Evolutionary conservation across 371 early-diverging fungal species (phyloP), one percentile per base, ranked within the genome.

Genomic region (Furculomyces boomerangus): DNA sequence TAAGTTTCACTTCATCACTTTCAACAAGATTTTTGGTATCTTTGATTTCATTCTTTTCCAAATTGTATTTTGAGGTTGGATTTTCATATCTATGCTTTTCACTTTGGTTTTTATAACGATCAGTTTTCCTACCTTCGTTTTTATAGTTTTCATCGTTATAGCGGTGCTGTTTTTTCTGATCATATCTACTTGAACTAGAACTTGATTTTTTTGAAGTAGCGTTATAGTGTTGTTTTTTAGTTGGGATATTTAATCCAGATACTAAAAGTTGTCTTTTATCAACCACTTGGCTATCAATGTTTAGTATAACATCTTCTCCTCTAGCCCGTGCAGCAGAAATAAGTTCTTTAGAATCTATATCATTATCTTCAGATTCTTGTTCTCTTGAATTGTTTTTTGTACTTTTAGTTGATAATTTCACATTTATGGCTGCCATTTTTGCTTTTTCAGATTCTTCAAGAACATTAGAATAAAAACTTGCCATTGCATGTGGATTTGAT

Each of bases 241-340:
- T 16, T 22, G 35, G 3, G 8, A 54, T 25, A 40, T 54, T 54
- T 29, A 54, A 30, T 3, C 55, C 55, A 2, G 55, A 22, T 3
- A 14, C 26, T 22, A 54, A 37, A n/a, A 54, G 45, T 31, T 54
- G 47, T n/a, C 55, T 50, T 44, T 54, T 54, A 24, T 54, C 55
- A 10, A 54, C 39, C 10, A 54, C 39, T 48, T 54, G 47, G 25
- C 41, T 54, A 41, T 54, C 55, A 18, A 37, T 5, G 27, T 54
- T 54, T 30, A 54, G 7, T 31, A 30, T 8, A 20, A 54, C 39
- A 2, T 2, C 14, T 40, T 35, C 30, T 3, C 41, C 55, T 2
- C 39, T 10, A 3, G 5, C 3, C 24, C 24, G 3, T 8, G 39
- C 39, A 10, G 31, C 39, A 5, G 10, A 5, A 43, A 43, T 43